These are phyloP conservation scores for Cutaneotrichosporon cyanovorans DNA, from an alignment of 1,284 basidiomycete genomes.

Conservation along the genomic window DNA sequence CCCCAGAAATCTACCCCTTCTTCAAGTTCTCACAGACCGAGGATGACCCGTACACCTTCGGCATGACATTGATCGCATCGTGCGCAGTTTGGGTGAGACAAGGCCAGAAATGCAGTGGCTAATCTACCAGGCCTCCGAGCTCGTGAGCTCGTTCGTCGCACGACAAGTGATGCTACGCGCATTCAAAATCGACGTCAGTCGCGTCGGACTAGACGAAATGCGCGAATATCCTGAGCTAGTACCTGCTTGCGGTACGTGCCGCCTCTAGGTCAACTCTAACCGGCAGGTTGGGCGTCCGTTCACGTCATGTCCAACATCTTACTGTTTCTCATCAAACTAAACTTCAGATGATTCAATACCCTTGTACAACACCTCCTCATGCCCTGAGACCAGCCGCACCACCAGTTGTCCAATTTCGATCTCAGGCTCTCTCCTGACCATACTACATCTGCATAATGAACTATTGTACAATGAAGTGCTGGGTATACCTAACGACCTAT, in stretches of 20 bases:
- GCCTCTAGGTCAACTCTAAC: not conserved
- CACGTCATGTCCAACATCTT: constrained; percentile 55
- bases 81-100: constrained; percentile 50
- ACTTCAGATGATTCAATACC: constrained; percentile 37
- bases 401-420: no score
- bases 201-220: constrained; percentile 51
- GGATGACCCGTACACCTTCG: constrained; percentile 54
- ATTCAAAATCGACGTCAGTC: constrained; percentile 50
- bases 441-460: no score
- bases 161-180: constrained; percentile 46
- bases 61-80: constrained; percentile 51
- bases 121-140: constrained; percentile 44
- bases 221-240: constrained; percentile 50
- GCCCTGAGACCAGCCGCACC: no score
- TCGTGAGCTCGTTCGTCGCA: constrained; percentile 49
- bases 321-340: constrained; percentile 48
- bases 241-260: constrained; percentile 31
- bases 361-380: not conserved
- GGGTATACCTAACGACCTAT: no score
- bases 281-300: constrained; percentile 49
- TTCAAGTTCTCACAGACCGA: constrained; percentile 49
- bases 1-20: constrained; percentile 51
- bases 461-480: no score
- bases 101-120: not conserved
- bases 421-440: no score